These are phyloP conservation scores for Aspergillus sergii DNA, from an alignment of 2,329 filamentous ascomycete genomes.

Conservation along the genomic window DNA sequence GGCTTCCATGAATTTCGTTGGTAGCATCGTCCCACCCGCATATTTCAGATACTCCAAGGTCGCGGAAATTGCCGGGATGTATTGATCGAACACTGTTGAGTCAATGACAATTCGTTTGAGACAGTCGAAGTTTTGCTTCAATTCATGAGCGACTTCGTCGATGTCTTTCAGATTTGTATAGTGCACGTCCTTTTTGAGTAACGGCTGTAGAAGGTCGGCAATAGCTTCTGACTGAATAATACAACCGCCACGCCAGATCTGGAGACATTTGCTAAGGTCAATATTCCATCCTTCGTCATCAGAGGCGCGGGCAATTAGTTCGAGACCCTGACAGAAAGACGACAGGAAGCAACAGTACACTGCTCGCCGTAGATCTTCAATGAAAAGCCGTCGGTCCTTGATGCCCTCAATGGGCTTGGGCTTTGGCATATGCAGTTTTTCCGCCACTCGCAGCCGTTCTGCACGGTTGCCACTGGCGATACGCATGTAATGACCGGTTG, in stretches of 20 bases:
- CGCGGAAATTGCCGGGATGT: constrained; percentile 62
- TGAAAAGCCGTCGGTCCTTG: constrained; percentile 47
- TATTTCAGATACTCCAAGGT: constrained; percentile 71
- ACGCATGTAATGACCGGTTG: constrained; percentile 63
- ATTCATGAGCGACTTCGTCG: constrained; percentile 54
- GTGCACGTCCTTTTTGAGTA: constrained; percentile 26
- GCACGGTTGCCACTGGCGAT: constrained; percentile 64
- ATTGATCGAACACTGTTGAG: constrained; percentile 59
- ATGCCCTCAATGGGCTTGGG: constrained; percentile 36
- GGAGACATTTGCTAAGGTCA: constrained; percentile 43
- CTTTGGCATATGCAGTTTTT: constrained; percentile 49
- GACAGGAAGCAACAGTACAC: constrained; percentile 64
- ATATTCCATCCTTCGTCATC: constrained; percentile 60
- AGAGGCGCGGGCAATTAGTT: constrained; percentile 63
- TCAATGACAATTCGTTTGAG: constrained; percentile 61
- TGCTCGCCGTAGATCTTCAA: constrained; percentile 62
- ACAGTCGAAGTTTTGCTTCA: constrained; percentile 53
- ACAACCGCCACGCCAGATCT: constrained; percentile 70
- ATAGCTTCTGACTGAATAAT: constrained; percentile 72
- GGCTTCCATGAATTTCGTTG: constrained; percentile 70
- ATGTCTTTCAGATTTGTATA: constrained; percentile 45
- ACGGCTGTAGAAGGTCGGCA: constrained; percentile 56
- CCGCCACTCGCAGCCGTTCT: constrained; percentile 56
- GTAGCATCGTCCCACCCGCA: constrained; percentile 59
- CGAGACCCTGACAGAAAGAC: constrained; percentile 67